Evolutionary conservation across 768 basidiomycete genomes (phyloP).

Genomic region (Lepiota subincarnata): DNA sequence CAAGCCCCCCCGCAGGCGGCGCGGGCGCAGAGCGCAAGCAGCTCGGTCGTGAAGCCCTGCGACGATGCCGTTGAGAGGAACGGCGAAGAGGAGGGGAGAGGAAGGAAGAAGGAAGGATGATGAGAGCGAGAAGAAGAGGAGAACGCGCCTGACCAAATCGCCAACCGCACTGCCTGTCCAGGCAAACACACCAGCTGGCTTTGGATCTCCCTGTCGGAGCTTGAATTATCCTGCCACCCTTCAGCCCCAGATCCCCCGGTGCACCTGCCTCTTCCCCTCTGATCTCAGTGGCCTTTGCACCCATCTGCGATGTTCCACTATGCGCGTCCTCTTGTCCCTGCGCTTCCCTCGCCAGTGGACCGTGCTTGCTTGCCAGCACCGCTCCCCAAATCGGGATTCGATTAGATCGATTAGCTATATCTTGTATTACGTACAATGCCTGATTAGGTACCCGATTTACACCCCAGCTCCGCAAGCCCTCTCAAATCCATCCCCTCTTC

Average conservation of each 20-base stretch:
- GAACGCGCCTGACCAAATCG: slow-evolving; percentile 12
- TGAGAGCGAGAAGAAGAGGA: slow-evolving; percentile 14
- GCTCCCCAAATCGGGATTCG: slow-evolving; percentile 6
- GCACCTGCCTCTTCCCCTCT: neutral
- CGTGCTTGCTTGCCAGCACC: neutral
- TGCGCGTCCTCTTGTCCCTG: neutral
- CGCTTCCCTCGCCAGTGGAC: neutral
- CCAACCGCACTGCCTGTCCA: slow-evolving; percentile 13
- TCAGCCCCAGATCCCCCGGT: neutral
- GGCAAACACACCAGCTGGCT: slow-evolving; percentile 13
- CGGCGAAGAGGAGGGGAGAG: slow-evolving; percentile 1
- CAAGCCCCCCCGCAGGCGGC: neutral
- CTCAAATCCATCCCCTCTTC: neutral
- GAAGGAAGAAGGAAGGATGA: slow-evolving; percentile 10
- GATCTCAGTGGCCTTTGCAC: too few species aligned
- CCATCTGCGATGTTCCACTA: neutral
- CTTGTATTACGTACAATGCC: slow-evolving; percentile 8
- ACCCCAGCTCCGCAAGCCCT: slow-evolving; percentile 3
- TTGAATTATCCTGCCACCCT: slow-evolving; percentile 9
- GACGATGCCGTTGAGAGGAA: neutral
- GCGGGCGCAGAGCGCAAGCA: too few species aligned
- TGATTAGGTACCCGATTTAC: slow-evolving; percentile 14
- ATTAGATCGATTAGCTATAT: slow-evolving; percentile 12
- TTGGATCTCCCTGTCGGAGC: slow-evolving; percentile 14
- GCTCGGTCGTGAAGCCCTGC: too few species aligned